phyloP scores from a whole-genome alignment of 2,329 filamentous ascomycete genomes.

The Aspergillus novofumigatus region DNA sequence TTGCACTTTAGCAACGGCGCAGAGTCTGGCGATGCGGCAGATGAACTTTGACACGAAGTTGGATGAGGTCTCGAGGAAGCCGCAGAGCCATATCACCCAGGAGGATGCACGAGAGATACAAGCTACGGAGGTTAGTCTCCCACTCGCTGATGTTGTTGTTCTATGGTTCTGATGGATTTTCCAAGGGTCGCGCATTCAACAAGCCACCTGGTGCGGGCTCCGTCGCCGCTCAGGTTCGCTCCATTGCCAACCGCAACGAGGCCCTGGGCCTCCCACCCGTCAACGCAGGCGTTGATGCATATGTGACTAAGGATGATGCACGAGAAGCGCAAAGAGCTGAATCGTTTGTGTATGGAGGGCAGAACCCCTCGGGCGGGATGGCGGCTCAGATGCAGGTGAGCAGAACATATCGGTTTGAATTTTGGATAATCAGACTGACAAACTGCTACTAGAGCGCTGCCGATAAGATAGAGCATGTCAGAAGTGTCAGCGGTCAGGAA shows the following conservation, averaged over 20 bases:
- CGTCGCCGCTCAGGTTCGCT: constrained; percentile 28
- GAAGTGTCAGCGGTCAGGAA: constrained; percentile 8
- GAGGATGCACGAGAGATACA: constrained; percentile 31
- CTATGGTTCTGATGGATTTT: neutral
- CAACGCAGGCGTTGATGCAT: constrained; percentile 18
- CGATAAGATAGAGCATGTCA: constrained; percentile 29
- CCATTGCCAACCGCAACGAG: constrained; percentile 33
- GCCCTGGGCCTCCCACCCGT: constrained; percentile 23
- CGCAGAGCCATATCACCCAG: constrained; percentile 29
- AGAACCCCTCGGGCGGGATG: constrained; percentile 27
- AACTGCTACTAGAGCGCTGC: constrained; percentile 26
- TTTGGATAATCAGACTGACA: constrained; percentile 7
- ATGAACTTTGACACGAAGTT: constrained; percentile 32
- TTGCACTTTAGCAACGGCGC: constrained; percentile 24
- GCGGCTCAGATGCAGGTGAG: constrained; percentile 34
- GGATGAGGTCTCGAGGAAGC: constrained; percentile 29
- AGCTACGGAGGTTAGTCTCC: constrained; percentile 23
- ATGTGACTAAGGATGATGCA: constrained; percentile 31
- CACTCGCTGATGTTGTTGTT: neutral
- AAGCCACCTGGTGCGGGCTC: constrained; percentile 27
- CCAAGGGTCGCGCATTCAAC: constrained; percentile 32
- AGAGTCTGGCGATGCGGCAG: constrained; percentile 30
- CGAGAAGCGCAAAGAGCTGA: constrained; percentile 28
- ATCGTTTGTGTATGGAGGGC: constrained; percentile 26
- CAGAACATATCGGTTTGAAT: neutral